A percentile compares a stretch with the other conserved stretches of the same genome.
phyloP scores from a whole-genome alignment of 2,329 filamentous ascomycete species.

The Fusarium penzigii region DNA sequence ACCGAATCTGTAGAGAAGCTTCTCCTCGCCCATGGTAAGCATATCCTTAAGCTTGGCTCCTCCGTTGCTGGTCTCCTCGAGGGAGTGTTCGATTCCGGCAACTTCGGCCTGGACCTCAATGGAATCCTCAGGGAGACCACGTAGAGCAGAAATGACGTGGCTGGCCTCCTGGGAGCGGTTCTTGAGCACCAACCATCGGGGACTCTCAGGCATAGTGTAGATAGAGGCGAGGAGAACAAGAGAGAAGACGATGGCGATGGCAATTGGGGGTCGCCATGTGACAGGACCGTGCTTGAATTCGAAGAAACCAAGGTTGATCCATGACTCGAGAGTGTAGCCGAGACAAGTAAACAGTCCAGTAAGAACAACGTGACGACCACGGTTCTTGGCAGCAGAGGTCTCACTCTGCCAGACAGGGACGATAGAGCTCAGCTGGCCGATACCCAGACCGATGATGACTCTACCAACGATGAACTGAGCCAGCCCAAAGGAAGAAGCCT shows the following conservation, averaged over 20 bases:
- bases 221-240: slow-evolving; percentile 35
- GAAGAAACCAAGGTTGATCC: slow-evolving; percentile 48
- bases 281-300: slow-evolving; percentile 22
- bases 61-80: slow-evolving; percentile 42
- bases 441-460: slow-evolving; percentile 53
- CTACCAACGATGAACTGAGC: slow-evolving; percentile 42
- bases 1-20: slow-evolving; percentile 47
- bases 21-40: slow-evolving; percentile 51
- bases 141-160: slow-evolving; percentile 39
- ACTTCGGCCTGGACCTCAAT: slow-evolving; percentile 44
- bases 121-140: slow-evolving; percentile 38
- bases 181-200: slow-evolving; percentile 39
- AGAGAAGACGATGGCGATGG: slow-evolving; percentile 35
- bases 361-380: slow-evolving; percentile 48
- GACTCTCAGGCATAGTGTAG: slow-evolving; percentile 39
- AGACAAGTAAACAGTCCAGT: slow-evolving; percentile 52
- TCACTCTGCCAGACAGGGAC: slow-evolving; percentile 58
- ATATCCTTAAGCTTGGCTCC: slow-evolving; percentile 43
- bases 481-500: slow-evolving; percentile 48
- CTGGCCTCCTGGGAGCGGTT: slow-evolving; percentile 33
- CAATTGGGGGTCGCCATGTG: slow-evolving; percentile 42
- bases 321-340: slow-evolving; percentile 42
- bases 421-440: slow-evolving; percentile 54
- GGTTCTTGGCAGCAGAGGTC: slow-evolving; percentile 48
- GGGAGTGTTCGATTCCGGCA: slow-evolving; percentile 48